Evolutionary conservation across 176 grass and related monocot genomes (phyloP), one percentile per base, ranked within the genome.

Genomic region (Carex littledalei): DNA sequence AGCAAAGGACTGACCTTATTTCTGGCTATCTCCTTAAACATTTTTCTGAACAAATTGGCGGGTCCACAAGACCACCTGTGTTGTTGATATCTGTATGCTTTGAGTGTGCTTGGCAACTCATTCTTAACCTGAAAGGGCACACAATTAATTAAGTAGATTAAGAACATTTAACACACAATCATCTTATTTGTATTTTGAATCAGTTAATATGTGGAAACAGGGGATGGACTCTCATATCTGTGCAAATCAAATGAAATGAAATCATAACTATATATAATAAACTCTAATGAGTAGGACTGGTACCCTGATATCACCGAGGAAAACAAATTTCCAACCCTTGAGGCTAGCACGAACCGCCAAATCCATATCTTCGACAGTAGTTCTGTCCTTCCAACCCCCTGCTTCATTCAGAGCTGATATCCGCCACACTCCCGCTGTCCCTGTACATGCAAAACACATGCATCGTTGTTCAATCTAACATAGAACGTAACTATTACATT

Each of bases 341-440:
- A 95, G 89, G 64, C 87, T 85, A 13, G 94, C 94, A 81, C 89
- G 78, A 82, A 95, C 91, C 1, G 94, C 86, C 83, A 95, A 83
- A 88, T 95, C 94, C 94, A 95, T 95, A 73, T 93, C 94, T 88
- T 95, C 94, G 2, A 95, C 89, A 0, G 89, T 95, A 6, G 94
- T 95, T 66, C 89, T 53, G 61, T 93, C 91, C 74, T 95, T 93
- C 94, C 94, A 95, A 5, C 94, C 91, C 56, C 91, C 91, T 53
- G 91, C 87, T 67, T 95, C 94, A 61, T 88, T 88, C 63, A 93
- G 20, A 67, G 94, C 89, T 18, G 85, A 86, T 83, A 95, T 93
- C 66, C 87, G 84, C 94, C 94, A 95, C 5, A 95, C 84, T 34
- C 94, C 89, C 0, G 91, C 91, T 0, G 91, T 95, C 82, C 94